These are phyloP conservation scores for Pinus taeda DNA, from an alignment of 75 land plant genomes.

Conservation along the genomic window DNA sequence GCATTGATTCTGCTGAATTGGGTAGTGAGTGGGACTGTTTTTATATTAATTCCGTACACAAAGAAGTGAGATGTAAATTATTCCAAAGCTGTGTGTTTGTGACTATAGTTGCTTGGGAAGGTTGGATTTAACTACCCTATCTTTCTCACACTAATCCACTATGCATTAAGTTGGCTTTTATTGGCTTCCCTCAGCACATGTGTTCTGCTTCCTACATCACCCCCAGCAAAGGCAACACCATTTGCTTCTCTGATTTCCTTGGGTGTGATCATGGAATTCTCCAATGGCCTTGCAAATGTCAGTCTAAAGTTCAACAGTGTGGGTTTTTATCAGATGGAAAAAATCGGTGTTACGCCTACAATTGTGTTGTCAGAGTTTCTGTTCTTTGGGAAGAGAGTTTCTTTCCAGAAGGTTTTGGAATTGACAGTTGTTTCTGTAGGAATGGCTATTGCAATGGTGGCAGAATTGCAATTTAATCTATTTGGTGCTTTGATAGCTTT, in stretches of 20 bases:
- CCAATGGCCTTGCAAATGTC: slow-evolving; percentile 69
- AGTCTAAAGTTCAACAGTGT: slow-evolving; percentile 80
- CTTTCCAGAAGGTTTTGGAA: slow-evolving; percentile 67
- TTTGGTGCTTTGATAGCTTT: slow-evolving; percentile 87
- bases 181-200: slow-evolving; percentile 47
- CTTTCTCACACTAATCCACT: slow-evolving; percentile 62
- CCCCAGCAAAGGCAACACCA: slow-evolving; percentile 52
- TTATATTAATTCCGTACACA: background rate
- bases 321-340: slow-evolving; percentile 96
- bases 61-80: background rate
- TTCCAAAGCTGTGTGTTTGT: background rate
- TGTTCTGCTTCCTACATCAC: slow-evolving; percentile 55
- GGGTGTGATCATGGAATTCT: slow-evolving; percentile 58
- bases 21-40: background rate
- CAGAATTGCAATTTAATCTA: slow-evolving; percentile 76
- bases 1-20: background rate
- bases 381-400: slow-evolving; percentile 45
- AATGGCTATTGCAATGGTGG: slow-evolving; percentile 86
- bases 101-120: slow-evolving; percentile 52
- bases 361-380: slow-evolving; percentile 83
- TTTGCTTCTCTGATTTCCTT: slow-evolving; percentile 48
- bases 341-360: slow-evolving; percentile 91
- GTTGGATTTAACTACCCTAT: slow-evolving; percentile 76
- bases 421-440: slow-evolving; percentile 77
- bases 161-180: slow-evolving; percentile 45